Conservation (phyloP, 306 rosid species). For the Rubus parviflorus region DNA sequence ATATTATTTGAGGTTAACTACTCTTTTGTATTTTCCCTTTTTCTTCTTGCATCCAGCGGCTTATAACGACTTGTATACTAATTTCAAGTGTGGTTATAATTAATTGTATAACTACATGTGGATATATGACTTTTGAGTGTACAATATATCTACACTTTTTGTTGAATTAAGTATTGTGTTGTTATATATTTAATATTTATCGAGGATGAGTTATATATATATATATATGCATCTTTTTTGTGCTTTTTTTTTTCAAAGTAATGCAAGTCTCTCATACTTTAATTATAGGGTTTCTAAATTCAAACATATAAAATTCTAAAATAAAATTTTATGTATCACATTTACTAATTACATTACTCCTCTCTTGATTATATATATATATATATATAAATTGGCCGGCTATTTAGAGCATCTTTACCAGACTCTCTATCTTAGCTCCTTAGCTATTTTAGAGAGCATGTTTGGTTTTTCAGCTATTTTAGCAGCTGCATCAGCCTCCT, state of each 20-base stretch:
- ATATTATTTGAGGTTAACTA: conserved; percentile 17
- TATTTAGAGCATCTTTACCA: too few species aligned
- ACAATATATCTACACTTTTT: not conserved
- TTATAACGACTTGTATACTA: not conserved
- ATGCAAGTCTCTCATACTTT: not conserved
- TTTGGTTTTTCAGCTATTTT: too few species aligned
- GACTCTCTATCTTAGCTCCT: too few species aligned
- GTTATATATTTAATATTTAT: not conserved
- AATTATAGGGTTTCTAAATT: not conserved
- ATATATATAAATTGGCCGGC: not conserved
- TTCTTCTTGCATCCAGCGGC: not conserved
- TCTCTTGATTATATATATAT: not conserved
- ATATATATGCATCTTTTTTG: not conserved
- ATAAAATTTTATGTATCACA: not conserved
- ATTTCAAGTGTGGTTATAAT: not conserved
- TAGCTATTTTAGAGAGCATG: too few species aligned
- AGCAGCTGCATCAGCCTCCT: too few species aligned
- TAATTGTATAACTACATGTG: not conserved
- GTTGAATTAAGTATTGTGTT: not conserved
- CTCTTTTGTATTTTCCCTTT: not conserved
- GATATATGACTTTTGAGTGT: not conserved
- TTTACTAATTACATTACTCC: not conserved
- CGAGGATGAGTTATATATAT: not conserved
- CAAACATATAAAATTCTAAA: not conserved
- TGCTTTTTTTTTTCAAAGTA: not conserved